Percentiles rank a stretch among this genome's conserved stretches.
phyloP scores from a whole-genome alignment of 2,329 filamentous ascomycete genomes.

The Xylariaceae sp. region DNA sequence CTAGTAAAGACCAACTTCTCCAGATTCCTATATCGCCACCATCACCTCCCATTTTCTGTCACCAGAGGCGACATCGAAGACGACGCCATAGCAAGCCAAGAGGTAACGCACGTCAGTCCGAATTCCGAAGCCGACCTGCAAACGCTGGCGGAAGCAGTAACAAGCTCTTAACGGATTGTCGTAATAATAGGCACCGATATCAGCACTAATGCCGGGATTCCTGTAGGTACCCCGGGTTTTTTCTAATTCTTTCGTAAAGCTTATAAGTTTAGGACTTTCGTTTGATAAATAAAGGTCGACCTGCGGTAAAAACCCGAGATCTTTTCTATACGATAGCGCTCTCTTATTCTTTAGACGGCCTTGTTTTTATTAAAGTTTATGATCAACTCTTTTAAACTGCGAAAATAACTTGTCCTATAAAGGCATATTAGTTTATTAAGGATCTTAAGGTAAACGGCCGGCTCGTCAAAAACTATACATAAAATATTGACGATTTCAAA shows the following conservation, averaged over 20 bases:
- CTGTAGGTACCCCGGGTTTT: conserved; percentile 3
- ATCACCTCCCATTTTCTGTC: too few species aligned
- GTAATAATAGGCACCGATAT: conserved; percentile 5
- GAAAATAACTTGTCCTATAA: neutral
- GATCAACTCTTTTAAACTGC: conserved; percentile 3
- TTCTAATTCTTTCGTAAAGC: neutral
- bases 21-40: too few species aligned
- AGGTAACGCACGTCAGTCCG: too few species aligned
- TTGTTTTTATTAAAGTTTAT: conserved; percentile 6
- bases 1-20: too few species aligned
- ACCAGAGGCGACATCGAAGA: too few species aligned
- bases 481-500: neutral
- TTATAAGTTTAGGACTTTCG: conserved; percentile 4
- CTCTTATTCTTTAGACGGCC: conserved; percentile 5
- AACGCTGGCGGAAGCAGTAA: conserved; percentile 6
- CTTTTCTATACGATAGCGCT: conserved; percentile 3
- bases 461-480: neutral
- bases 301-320: conserved; percentile 6
- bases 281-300: conserved; percentile 2
- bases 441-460: neutral
- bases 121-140: too few species aligned
- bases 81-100: too few species aligned
- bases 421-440: neutral
- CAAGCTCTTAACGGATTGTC: conserved; percentile 5
- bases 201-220: conserved; percentile 6